Evolutionary conservation across 176 grass and related monocot genomes (phyloP), one percentile per base, ranked within the genome.

Genomic region (Typha latifolia): DNA sequence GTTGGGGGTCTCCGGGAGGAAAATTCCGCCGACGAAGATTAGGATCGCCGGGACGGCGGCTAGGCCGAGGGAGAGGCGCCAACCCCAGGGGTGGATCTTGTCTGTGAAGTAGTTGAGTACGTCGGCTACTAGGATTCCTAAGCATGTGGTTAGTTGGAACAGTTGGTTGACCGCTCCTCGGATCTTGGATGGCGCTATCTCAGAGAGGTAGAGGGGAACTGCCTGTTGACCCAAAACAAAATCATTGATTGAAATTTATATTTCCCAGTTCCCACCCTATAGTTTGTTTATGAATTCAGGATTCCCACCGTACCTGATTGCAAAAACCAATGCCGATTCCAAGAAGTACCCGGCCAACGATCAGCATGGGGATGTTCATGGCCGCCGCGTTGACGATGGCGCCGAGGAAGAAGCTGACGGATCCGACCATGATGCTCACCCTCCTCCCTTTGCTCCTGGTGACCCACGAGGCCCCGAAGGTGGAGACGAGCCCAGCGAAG

Each of bases 321-420:
- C 82, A 91, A 80, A 96, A 96, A 23, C 92, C 92, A 15, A 96
- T 80, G 32, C 88, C 92, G 61, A 96, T 81, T 31, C 92, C 92
- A 24, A 96, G 92, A 52, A 96, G 70, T 21, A 96, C 5, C 49
- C 92, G 92, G 7, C 92, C 92, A 4, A 89, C 18, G 64, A 96
- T 84, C 32, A 91, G 92, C 92, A 96, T 91, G 70, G 59, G 61
- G 12, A 96, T 77, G 74, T 91, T 91, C 12, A 62, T 74, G 22
- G 88, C 92, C 4, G 85, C 66, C 48, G 82, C 84, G 74, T 96
- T 86, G 68, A 85, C 74, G 19, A 79, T 14, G 5, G 85, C 71
- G 43, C 92, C 92, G 14, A 74, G 48, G 16, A 96, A 48, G 87
- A 91, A 96, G 69, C 87, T 62, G 0, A 61, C 70, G 16, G 84